A percentile compares a stretch with the other conserved stretches of the same genome.
Conservation (phyloP, 257 asterid genomes). For the Salvia rosmarinus region DNA sequence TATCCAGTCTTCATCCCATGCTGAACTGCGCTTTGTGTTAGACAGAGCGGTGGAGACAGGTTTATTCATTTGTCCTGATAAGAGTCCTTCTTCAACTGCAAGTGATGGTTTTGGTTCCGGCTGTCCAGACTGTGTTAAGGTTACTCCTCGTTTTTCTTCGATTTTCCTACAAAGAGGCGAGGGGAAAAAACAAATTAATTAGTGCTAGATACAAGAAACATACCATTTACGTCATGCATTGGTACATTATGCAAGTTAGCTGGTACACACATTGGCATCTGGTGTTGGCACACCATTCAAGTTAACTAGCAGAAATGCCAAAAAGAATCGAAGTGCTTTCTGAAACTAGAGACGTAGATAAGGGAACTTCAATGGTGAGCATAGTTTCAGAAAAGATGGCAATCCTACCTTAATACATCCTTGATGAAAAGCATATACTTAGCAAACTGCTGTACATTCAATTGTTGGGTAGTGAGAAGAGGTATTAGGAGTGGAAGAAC, state of each 20-base stretch:
- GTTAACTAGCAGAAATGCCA: background rate
- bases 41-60: constrained; percentile 48
- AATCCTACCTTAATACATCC: constrained; percentile 78
- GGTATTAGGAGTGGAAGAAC: constrained; percentile 91
- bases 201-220: constrained; percentile 1
- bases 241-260: constrained; percentile 9
- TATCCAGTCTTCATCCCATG: constrained; percentile 99
- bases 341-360: background rate
- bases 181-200: constrained; percentile 5
- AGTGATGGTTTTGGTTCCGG: constrained; percentile 55
- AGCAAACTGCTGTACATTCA: constrained; percentile 97
- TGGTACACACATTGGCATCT: background rate
- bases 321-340: background rate
- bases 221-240: background rate
- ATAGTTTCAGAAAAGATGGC: constrained; percentile 19
- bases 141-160: constrained; percentile 97
- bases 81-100: constrained; percentile 45
- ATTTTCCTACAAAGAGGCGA: constrained; percentile 61
- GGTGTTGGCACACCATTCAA: background rate
- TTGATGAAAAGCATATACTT: constrained; percentile 92
- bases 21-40: constrained; percentile 55
- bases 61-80: constrained; percentile 60
- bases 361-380: background rate
- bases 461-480: constrained; percentile 88
- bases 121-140: constrained; percentile 65